These are phyloP conservation scores for Gossypium rotundifolium DNA, from an alignment of 345 rosid genomes.

Conservation along the genomic window DNA sequence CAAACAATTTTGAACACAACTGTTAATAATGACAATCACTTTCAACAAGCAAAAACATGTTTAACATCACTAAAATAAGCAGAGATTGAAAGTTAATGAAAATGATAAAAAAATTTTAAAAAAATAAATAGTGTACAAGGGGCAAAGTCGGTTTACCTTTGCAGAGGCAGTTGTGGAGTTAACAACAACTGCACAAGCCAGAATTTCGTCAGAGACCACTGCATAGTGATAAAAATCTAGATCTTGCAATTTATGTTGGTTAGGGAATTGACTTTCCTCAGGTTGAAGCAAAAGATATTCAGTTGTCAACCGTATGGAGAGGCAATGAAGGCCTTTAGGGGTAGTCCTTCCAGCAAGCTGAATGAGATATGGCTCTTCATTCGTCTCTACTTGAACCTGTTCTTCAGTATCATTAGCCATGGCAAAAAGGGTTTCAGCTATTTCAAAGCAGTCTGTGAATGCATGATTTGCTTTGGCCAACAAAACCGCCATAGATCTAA, in stretches of 20 bases:
- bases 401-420: slow-evolving; percentile 73
- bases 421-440: slow-evolving; percentile 67
- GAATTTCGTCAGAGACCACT: slow-evolving; percentile 77
- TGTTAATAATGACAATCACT: not conserved
- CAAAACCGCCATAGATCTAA: slow-evolving; percentile 52
- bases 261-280: slow-evolving; percentile 63
- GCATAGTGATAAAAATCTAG: slow-evolving; percentile 64
- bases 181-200: slow-evolving; percentile 84
- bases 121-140: not conserved
- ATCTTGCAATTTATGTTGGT: slow-evolving; percentile 47
- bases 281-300: slow-evolving; percentile 60
- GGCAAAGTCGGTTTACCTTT: slow-evolving; percentile 36
- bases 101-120: not conserved
- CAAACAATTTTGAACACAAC: not conserved
- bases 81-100: not conserved
- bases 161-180: slow-evolving; percentile 69
- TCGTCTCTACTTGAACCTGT: slow-evolving; percentile 58
- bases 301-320: slow-evolving; percentile 78
- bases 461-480: slow-evolving; percentile 52
- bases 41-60: not conserved
- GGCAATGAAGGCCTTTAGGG: slow-evolving; percentile 93
- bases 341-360: slow-evolving; percentile 85
- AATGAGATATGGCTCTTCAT: slow-evolving; percentile 59
- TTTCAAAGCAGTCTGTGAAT: slow-evolving; percentile 58
- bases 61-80: not conserved